Conservation (phyloP, 441 rosid species). For the Sinapis alba region DNA sequence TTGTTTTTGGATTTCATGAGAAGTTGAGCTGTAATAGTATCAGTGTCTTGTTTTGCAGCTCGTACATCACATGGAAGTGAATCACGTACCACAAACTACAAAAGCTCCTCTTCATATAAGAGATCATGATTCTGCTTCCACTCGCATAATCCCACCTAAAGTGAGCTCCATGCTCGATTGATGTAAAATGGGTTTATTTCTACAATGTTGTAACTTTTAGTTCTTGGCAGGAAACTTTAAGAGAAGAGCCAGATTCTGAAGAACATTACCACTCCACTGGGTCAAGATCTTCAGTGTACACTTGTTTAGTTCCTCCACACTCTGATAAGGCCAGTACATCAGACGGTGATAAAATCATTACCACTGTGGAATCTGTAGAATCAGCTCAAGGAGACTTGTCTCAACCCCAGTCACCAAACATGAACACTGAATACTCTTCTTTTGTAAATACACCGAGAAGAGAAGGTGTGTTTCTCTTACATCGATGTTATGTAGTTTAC, state of each 20-base stretch:
- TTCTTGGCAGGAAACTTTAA: slow-evolving; percentile 27
- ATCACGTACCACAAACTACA: slow-evolving; percentile 53
- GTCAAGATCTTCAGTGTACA: slow-evolving; percentile 22
- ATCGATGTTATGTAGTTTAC: neutral
- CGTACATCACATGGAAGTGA: slow-evolving; percentile 61
- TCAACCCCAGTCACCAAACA: slow-evolving; percentile 34
- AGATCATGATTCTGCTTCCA: slow-evolving; percentile 8
- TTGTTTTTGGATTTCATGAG: slow-evolving; percentile 12
- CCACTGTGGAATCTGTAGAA: slow-evolving; percentile 36
- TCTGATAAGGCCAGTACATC: slow-evolving; percentile 48
- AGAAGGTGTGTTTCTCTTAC: slow-evolving; percentile 23
- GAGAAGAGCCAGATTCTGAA: slow-evolving; percentile 30
- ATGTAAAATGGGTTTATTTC: neutral
- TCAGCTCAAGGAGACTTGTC: slow-evolving; percentile 35
- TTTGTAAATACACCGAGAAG: neutral
- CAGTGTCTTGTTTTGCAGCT: slow-evolving; percentile 45
- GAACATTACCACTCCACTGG: slow-evolving; percentile 26
- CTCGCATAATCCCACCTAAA: neutral
- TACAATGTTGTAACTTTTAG: slow-evolving; percentile 7
- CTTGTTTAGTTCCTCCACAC: slow-evolving; percentile 17
- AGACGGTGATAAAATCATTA: slow-evolving; percentile 40
- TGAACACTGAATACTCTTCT: slow-evolving; percentile 16
- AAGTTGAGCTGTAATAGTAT: slow-evolving; percentile 8
- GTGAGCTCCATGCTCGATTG: slow-evolving; percentile 9
- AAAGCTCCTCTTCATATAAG: slow-evolving; percentile 30